phyloP scores from a whole-genome alignment of 352 stramenopile species.

The Phytopythium sindhum region DNA sequence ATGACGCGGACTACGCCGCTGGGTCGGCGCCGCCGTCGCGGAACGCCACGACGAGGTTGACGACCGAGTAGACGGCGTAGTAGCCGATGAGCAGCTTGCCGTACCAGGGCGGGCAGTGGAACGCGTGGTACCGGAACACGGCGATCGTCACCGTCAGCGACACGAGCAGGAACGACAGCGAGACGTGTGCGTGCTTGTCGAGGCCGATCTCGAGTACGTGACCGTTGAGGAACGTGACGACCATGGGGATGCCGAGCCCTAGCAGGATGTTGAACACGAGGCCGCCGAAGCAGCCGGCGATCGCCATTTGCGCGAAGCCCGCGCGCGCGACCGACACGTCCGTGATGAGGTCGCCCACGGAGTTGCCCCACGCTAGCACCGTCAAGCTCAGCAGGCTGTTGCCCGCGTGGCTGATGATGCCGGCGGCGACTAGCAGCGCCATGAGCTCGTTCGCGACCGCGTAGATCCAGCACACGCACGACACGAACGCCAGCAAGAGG shows the following conservation, averaged over 20 bases:
- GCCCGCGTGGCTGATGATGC: conserved; percentile 69
- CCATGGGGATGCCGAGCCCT: conserved; percentile 72
- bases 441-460: conserved; percentile 85
- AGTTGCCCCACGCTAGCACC: conserved; percentile 84
- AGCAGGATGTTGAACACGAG: conserved; percentile 84
- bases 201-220: conserved; percentile 40
- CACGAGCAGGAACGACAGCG: conserved; percentile 64
- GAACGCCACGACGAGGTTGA: conserved; percentile 67
- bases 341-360: conserved; percentile 77
- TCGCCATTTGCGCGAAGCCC: conserved; percentile 83
- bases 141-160: conserved; percentile 46
- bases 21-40: conserved; percentile 12
- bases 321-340: conserved; percentile 79
- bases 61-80: conserved; percentile 66
- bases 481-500: conserved; percentile 65
- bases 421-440: conserved; percentile 68
- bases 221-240: conserved; percentile 45
- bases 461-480: conserved; percentile 92
- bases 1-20: background rate
- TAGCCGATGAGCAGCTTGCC: conserved; percentile 62
- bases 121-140: conserved; percentile 53
- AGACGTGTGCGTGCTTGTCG: conserved; percentile 70
- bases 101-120: conserved; percentile 66
- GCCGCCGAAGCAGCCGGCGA: conserved; percentile 79
- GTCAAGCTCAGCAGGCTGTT: conserved; percentile 78